Evolutionary conservation across 2,329 filamentous ascomycete species (phyloP), one percentile per base, ranked within the genome.

Genomic region (Gaeumannomyces tritici): DNA sequence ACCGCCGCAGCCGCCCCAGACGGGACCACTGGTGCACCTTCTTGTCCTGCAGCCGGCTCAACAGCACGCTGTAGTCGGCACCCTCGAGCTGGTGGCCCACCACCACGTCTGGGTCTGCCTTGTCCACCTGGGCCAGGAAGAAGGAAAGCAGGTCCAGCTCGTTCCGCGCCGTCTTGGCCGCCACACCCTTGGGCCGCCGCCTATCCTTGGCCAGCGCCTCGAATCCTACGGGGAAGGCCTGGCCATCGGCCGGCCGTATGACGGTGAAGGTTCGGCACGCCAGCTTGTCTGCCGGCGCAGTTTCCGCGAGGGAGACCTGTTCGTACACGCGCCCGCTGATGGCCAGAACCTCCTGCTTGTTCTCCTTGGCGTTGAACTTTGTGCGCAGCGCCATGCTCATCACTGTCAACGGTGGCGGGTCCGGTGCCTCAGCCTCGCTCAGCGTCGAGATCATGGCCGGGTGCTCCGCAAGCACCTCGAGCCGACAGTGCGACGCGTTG

Each of bases 41-140:
- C 75, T 89, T 93, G 71, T 96, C 90, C 65, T 91, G 87, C 68
- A 99, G 80, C 60, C 95, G 88, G 72, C 86, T 96, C 29, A 99
- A 80, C 13, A 99, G 79, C 63, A 97, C 87, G 68, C 92, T 96
- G 73, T 96, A 96, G 72, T 99, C 95, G 4, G 97, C 92, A 69
- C 96, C 95, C 73, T 99, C 95, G n/a, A 99, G 83, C 70, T 96
- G 89, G 73, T 99, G 93, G 15, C 95, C 95, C 67, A 98, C 83
- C 47, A 99, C 84, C 33, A 96, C 92, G 77, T 99, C 95, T 0
- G 95, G 95, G 70, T 99, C 95, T 64, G 90, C 88, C 33, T 89
- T 83, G 69, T 96, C 90, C 54, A 99, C 82, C 69, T 97, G 87
- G 3, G 93, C 93, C 65, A 99, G 78, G 73, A 99, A 96, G 72